Conservation (phyloP, 495 filamentous ascomycete genomes). For the Emericellopsis terricola region DNA sequence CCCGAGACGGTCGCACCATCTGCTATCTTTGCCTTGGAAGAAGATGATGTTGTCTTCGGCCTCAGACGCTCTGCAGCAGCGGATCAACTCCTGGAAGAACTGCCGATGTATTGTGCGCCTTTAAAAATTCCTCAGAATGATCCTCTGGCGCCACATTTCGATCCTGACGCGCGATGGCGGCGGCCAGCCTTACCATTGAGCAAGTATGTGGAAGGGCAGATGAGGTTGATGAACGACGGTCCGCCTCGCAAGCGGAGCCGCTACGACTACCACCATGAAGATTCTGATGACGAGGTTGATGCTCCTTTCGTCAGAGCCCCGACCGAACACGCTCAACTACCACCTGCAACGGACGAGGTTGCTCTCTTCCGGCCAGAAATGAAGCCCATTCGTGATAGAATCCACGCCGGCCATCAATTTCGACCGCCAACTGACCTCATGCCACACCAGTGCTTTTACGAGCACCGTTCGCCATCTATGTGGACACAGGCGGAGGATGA, state of each 20-base stretch:
- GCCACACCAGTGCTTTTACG: conserved; percentile 79
- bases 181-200: conserved; percentile 65
- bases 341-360: conserved; percentile 60
- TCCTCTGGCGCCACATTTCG: conserved; percentile 33
- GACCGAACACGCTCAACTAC: conserved; percentile 20
- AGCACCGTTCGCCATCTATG: conserved; percentile 66
- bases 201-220: conserved; percentile 68
- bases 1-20: conserved; percentile 41
- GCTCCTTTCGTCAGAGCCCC: conserved; percentile 24
- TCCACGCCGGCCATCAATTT: conserved; percentile 86
- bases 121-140: conserved; percentile 36
- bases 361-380: conserved; percentile 82
- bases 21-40: conserved; percentile 63
- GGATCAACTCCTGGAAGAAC: conserved; percentile 68
- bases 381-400: conserved; percentile 72
- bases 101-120: conserved; percentile 62
- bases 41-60: conserved; percentile 66
- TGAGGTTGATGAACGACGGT: conserved; percentile 45
- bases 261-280: conserved; percentile 56
- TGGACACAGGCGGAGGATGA: conserved; percentile 87
- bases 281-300: conserved; percentile 39
- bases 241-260: conserved; percentile 61
- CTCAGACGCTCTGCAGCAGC: conserved; percentile 57
- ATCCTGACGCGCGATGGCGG: conserved; percentile 54
- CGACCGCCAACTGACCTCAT: conserved; percentile 81